Evolutionary conservation across 192 early-diverging fungal genomes (phyloP).

Genomic region (Coemansia furcata): DNA sequence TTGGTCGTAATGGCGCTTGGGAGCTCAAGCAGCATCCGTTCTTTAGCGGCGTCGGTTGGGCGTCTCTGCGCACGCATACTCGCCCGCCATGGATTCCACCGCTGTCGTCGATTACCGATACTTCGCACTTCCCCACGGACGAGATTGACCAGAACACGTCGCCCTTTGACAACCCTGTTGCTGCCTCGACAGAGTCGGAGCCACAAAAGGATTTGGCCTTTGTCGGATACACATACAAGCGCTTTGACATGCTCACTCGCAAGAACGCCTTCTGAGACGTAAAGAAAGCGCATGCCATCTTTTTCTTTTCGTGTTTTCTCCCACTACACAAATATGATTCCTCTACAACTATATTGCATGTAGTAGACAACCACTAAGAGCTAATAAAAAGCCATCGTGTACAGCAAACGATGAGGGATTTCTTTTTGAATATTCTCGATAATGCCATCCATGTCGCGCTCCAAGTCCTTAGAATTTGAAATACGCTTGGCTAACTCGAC

Average conservation of each 20-base stretch:
- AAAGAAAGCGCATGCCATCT: not conserved
- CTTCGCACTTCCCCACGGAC: slow-evolving; percentile 96
- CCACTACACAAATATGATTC: not conserved
- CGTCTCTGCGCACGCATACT: slow-evolving; percentile 67
- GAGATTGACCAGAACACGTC: slow-evolving; percentile 78
- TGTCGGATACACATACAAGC: slow-evolving; percentile 98
- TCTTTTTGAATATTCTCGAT: slow-evolving; percentile 68
- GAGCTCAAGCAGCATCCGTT: slow-evolving; percentile 93
- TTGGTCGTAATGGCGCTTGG: slow-evolving; percentile 77
- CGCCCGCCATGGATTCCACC: slow-evolving; percentile 93
- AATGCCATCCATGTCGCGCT: slow-evolving; percentile 81
- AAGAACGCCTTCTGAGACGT: slow-evolving; percentile 58
- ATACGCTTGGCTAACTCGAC: slow-evolving; percentile 71
- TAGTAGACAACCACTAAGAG: not conserved
- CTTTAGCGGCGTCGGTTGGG: slow-evolving; percentile 94
- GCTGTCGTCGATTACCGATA: slow-evolving; percentile 93
- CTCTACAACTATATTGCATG: not conserved
- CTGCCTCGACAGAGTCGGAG: slow-evolving; percentile 23
- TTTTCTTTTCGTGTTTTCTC: not conserved
- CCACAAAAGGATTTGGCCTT: slow-evolving; percentile 94
- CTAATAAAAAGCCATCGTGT: slow-evolving; percentile 65
- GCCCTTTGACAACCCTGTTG: slow-evolving; percentile 37
- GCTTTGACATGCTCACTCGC: slow-evolving; percentile 80
- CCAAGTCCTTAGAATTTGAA: slow-evolving; percentile 62
- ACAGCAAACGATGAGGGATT: slow-evolving; percentile 59